Evolutionary conservation across 2,329 filamentous ascomycete genomes (phyloP), one percentile per base, ranked within the genome.

Genomic region (Colletotrichum australisinense): DNA sequence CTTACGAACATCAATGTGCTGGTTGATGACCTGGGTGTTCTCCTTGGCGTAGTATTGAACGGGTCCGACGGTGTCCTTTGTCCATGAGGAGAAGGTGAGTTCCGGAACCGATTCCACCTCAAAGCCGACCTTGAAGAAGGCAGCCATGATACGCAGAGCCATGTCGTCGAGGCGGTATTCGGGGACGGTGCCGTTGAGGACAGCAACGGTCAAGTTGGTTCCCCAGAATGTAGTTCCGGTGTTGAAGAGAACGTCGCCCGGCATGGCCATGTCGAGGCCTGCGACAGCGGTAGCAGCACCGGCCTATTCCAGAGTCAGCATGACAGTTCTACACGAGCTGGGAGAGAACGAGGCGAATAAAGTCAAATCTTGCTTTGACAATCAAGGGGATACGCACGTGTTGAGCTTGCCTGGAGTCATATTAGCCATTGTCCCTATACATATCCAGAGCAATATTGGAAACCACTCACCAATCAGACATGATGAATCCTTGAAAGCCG

Each of bases 21-120:
- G 88, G 83, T 98, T 94, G 84, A 98, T 88, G 76, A 93, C 88
- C 66, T 90, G 88, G 76, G 88, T 89, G 63, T 89, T 90, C 72
- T 92, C 86, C 28, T 89, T 83, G 14, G 89, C 93, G 11, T 88
- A 89, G 63, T 83, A 87, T 80, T 98, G 92, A 62, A 91, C 79
- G 72, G 90, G 93, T 56, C 93, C 94, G 76, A 89, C 93, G 0
- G 93, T 95, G 77, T 96, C 92, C 1, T 86, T 84, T 1, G 93
- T 94, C 96, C 96, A 98, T 5, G 95, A 95, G 78, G 93, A 93
- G 84, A 98, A 98, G 87, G 95, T 98, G 82, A 94, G 91, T 2
- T 86, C 84, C 0, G 83, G 81, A 63, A 87, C 82, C 5, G 83
- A 79, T 28, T 84, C 82, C 2, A 91, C 76, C 0, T 85, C 87